Percentiles rank a stretch among this genome's conserved stretches.
Evolutionary conservation across 345 rosid species (phyloP).

Genomic region (Litchi chinensis): DNA sequence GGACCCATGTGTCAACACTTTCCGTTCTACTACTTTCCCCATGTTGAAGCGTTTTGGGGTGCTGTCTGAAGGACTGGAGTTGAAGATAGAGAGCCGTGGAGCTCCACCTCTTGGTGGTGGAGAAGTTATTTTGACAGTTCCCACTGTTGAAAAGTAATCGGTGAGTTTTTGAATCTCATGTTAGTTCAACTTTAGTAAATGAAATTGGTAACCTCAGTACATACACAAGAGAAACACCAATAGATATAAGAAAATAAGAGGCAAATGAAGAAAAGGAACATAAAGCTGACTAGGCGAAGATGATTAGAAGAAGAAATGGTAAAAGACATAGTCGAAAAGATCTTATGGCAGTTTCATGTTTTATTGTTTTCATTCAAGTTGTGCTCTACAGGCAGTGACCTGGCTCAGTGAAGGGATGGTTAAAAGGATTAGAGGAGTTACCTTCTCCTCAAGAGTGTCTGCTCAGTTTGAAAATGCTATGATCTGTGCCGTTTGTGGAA

Average conservation of each 20-base stretch:
- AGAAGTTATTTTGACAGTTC: constrained; percentile 70
- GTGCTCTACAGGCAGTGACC: constrained; percentile 54
- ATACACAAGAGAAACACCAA: not conserved
- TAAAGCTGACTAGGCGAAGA: not conserved
- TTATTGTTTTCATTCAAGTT: constrained; percentile 19
- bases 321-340: not conserved
- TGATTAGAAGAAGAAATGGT: not conserved
- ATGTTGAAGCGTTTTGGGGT: constrained; percentile 71
- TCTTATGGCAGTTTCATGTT: not conserved
- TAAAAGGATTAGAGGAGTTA: constrained; percentile 80
- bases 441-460: constrained; percentile 79
- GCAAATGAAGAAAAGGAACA: not conserved
- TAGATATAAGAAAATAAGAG: not conserved
- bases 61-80: constrained; percentile 70
- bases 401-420: constrained; percentile 94
- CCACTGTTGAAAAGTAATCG: constrained; percentile 49
- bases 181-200: not conserved
- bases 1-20: constrained; percentile 82
- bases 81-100: constrained; percentile 80
- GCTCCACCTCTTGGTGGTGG: constrained; percentile 86
- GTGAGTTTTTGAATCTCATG: constrained; percentile 40
- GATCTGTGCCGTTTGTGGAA: constrained; percentile 85
- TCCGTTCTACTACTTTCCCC: constrained; percentile 66
- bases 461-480: constrained; percentile 71
- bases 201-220: no score